Percentiles rank a stretch among this genome's conserved stretches.
phyloP scores from a whole-genome alignment of 768 basidiomycete genomes.

The Rhodosporidiobolus sp. region DNA sequence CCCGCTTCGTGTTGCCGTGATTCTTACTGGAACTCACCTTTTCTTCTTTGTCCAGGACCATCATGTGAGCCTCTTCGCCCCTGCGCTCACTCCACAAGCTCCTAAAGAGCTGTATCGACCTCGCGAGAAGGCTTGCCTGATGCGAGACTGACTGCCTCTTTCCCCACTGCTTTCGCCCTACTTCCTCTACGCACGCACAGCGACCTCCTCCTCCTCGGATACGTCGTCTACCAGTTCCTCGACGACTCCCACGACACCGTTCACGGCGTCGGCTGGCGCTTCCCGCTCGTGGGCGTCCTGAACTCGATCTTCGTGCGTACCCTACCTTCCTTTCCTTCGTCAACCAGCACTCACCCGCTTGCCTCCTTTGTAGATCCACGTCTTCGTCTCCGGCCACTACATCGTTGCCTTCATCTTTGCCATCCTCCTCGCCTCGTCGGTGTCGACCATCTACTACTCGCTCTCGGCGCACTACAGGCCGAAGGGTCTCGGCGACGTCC shows the following conservation, averaged over 20 bases:
- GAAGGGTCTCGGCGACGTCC: constrained; percentile 53
- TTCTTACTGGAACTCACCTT: background rate
- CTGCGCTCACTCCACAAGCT: no score
- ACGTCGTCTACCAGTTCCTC: constrained; percentile 59
- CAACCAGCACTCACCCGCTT: background rate
- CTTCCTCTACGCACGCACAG: background rate
- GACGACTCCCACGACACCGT: constrained; percentile 55
- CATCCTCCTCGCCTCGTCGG: constrained; percentile 75
- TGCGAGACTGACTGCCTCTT: constrained; percentile 54
- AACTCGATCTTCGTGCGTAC: constrained; percentile 77
- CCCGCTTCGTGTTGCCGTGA: no score
- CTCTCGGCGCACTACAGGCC: constrained; percentile 80
- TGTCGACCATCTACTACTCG: constrained; percentile 62
- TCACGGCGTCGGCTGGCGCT: constrained; percentile 85
- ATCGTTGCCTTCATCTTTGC: constrained; percentile 75
- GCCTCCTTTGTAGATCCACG: background rate
- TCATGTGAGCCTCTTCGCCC: constrained; percentile 28
- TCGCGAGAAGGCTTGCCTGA: background rate
- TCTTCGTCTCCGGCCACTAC: constrained; percentile 41
- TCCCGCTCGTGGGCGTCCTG: constrained; percentile 79
- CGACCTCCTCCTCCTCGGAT: constrained; percentile 85
- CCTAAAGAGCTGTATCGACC: no score
- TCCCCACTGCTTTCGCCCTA: no score
- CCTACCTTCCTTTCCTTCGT: constrained; percentile 56
- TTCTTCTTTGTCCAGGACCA: constrained; percentile 12